Conservation (phyloP, 169 alveolate species). For the Theileria orientalis region DNA sequence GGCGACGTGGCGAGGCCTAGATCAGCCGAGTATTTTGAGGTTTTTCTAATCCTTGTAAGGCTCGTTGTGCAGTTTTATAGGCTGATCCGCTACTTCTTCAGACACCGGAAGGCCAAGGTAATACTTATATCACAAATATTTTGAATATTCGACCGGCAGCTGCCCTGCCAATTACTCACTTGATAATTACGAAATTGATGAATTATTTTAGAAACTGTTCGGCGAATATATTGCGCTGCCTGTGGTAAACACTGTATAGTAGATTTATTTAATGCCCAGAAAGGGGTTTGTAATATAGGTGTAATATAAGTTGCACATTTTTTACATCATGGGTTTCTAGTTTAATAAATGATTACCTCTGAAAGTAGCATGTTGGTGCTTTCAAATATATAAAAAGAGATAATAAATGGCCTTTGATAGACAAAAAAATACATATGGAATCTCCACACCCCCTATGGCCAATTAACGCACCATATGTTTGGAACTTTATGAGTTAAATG, state of each 20-base stretch:
- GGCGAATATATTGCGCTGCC: slow-evolving; percentile 24
- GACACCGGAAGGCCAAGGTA: slow-evolving; percentile 19
- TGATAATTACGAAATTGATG: neutral
- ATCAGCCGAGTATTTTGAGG: slow-evolving; percentile 1
- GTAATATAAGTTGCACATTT: neutral
- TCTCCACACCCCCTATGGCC: too few species aligned
- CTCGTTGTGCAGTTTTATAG: slow-evolving; percentile 3
- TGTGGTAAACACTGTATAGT: slow-evolving; percentile 1
- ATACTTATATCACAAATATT: too few species aligned
- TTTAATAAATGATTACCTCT: too few species aligned
- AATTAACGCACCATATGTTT: too few species aligned
- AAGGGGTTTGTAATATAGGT: neutral
- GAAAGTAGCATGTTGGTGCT: too few species aligned
- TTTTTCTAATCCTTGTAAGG: neutral
- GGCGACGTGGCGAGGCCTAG: slow-evolving; percentile 10
- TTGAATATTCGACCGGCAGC: neutral
- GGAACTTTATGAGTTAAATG: too few species aligned
- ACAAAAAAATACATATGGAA: too few species aligned
- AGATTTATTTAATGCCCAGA: too few species aligned
- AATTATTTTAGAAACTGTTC: neutral
- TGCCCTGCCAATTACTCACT: neutral
- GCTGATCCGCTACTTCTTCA: slow-evolving; percentile 6
- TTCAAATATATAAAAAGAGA: too few species aligned
- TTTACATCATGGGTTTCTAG: too few species aligned
- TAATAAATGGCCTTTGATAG: too few species aligned